Conservation (phyloP, 1,284 basidiomycete genomes). For the Xanthoconium separans region DNA sequence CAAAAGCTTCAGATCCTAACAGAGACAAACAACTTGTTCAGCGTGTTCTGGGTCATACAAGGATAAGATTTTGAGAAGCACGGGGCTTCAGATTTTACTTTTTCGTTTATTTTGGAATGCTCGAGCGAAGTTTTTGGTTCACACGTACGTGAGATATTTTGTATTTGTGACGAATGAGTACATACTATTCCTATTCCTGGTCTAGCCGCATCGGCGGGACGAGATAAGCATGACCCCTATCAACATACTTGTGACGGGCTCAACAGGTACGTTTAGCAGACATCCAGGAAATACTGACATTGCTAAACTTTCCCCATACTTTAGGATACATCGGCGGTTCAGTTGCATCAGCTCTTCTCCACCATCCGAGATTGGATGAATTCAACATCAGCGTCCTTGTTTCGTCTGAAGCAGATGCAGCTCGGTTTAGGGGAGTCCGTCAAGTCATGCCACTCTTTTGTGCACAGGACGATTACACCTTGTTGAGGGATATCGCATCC, state of each 20-base stretch:
- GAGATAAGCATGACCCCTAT: slow-evolving; percentile 4
- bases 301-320: neutral
- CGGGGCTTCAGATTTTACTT: neutral
- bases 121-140: too few species aligned
- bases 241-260: slow-evolving; percentile 14
- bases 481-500: slow-evolving; percentile 38
- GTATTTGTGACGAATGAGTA: too few species aligned
- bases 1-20: slow-evolving; percentile 30
- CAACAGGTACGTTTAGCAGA: slow-evolving; percentile 14
- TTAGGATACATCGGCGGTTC: slow-evolving; percentile 56
- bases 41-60: too few species aligned
- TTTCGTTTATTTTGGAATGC: too few species aligned
- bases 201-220: too few species aligned
- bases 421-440: slow-evolving; percentile 27
- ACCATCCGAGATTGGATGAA: slow-evolving; percentile 38
- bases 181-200: too few species aligned
- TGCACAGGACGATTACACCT: slow-evolving; percentile 34
- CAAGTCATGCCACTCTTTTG: slow-evolving; percentile 41
- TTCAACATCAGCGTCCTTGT: slow-evolving; percentile 45
- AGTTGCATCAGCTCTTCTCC: slow-evolving; percentile 44
- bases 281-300: neutral
- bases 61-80: too few species aligned
- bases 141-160: too few species aligned
- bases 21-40: slow-evolving; percentile 19
- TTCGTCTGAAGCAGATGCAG: slow-evolving; percentile 39